Evolutionary conservation across 2,329 filamentous ascomycete species (phyloP).

Genomic region (Fusarium subglutinans): DNA sequence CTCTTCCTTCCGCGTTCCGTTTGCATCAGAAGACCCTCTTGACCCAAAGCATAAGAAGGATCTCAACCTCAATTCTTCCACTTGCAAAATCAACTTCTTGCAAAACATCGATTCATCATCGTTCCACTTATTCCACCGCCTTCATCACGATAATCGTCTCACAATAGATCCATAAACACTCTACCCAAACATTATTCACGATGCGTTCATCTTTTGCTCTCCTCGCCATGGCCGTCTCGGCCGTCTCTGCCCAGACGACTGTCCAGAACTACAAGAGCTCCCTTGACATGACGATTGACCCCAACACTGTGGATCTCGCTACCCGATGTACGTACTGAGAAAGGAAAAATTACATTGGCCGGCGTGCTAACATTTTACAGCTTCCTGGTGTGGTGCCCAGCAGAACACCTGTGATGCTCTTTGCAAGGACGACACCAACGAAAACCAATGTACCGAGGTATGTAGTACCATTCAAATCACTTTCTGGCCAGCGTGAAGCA

Average conservation of each 20-base stretch:
- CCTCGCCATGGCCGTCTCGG: conserved; percentile 56
- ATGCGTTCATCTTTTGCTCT: conserved; percentile 55
- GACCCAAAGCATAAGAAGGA: conserved; percentile 27
- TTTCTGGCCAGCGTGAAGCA: background rate
- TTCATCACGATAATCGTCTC: conserved; percentile 10
- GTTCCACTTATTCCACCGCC: conserved; percentile 28
- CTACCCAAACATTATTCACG: conserved; percentile 36
- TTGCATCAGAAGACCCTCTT: conserved; percentile 6
- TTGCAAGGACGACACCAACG: conserved; percentile 51
- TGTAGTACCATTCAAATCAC: conserved; percentile 29
- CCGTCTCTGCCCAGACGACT: conserved; percentile 50
- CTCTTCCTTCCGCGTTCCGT: conserved; percentile 19
- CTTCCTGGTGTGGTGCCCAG: conserved; percentile 62
- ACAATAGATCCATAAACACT: conserved; percentile 9
- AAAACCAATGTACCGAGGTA: conserved; percentile 60
- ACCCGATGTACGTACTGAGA: conserved; percentile 51
- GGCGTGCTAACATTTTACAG: conserved; percentile 45
- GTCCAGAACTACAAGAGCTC: conserved; percentile 56
- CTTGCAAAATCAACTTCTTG: conserved; percentile 17
- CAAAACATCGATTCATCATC: conserved; percentile 34
- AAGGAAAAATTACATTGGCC: background rate
- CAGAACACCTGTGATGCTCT: conserved; percentile 60
- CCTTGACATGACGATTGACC: conserved; percentile 55
- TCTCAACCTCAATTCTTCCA: background rate
- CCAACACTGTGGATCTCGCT: conserved; percentile 46